These are phyloP conservation scores for Viola odorata DNA, from an alignment of 345 rosid genomes.

Conservation along the genomic window DNA sequence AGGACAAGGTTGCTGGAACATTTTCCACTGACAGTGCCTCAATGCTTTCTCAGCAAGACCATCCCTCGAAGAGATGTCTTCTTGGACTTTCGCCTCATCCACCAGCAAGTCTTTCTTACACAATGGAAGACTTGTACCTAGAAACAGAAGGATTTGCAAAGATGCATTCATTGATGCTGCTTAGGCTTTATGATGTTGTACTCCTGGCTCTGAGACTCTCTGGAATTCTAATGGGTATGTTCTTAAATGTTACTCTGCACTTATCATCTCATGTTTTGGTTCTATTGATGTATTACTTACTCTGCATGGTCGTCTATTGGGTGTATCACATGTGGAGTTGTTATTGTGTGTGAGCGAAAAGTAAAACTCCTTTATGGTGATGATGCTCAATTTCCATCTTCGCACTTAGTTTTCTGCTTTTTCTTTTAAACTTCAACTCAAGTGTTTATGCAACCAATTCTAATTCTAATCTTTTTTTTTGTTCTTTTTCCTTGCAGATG, in stretches of 20 bases:
- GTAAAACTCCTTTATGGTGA: slow-evolving; percentile 81
- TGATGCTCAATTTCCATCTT: neutral
- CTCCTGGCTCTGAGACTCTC: slow-evolving; percentile 94
- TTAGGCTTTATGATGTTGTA: too few relatives aligned
- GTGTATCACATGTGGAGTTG: slow-evolving; percentile 68
- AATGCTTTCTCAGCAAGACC: too few relatives aligned
- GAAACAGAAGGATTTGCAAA: too few relatives aligned
- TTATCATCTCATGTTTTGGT: neutral
- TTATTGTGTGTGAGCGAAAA: slow-evolving; percentile 84
- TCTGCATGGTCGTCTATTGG: neutral
- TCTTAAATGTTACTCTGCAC: neutral
- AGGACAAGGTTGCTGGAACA: too few relatives aligned
- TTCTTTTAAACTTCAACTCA: neutral
- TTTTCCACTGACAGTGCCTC: too few relatives aligned
- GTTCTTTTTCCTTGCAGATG: slow-evolving; percentile 43
- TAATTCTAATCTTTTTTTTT: neutral
- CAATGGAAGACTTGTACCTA: too few relatives aligned
- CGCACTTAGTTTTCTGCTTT: neutral
- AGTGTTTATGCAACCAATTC: neutral
- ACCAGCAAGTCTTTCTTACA: too few relatives aligned
- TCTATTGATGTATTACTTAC: neutral
- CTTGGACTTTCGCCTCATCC: too few relatives aligned
- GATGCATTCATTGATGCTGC: too few relatives aligned
- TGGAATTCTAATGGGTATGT: slow-evolving; percentile 82
- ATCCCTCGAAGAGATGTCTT: too few relatives aligned